phyloP scores from a whole-genome alignment of 345 rosid species.

The Melaleuca quinquenervia region DNA sequence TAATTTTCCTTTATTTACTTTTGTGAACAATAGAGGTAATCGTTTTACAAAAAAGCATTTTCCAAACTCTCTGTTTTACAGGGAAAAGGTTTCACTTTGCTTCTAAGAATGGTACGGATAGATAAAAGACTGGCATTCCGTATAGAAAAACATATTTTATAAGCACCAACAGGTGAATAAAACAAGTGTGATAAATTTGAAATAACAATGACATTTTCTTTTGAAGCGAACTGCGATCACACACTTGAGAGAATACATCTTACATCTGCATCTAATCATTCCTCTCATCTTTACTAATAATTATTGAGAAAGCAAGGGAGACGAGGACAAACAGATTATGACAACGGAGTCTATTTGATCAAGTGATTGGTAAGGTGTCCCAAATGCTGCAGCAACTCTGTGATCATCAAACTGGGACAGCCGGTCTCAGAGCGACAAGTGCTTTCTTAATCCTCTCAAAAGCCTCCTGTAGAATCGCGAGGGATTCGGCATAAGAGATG shows the following conservation, averaged over 20 bases:
- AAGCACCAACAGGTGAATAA: neutral
- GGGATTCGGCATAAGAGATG: conserved; percentile 86
- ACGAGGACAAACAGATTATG: neutral
- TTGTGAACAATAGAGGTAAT: neutral
- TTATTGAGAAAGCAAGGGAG: neutral
- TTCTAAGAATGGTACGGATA: neutral
- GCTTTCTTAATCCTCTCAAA: conserved; percentile 75
- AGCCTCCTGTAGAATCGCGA: conserved; percentile 61
- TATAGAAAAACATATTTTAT: neutral
- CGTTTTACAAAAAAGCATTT: fast-evolving
- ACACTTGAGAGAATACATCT: neutral
- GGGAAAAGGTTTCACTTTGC: neutral
- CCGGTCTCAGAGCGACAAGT: conserved; percentile 38
- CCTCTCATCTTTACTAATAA: neutral
- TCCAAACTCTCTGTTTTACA: neutral
- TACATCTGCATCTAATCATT: neutral
- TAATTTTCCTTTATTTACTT: neutral
- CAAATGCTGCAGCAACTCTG: neutral
- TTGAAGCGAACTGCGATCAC: neutral
- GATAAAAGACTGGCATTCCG: neutral
- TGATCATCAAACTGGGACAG: conserved; percentile 29
- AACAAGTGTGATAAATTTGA: neutral
- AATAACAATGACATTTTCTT: neutral
- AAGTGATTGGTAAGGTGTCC: neutral
- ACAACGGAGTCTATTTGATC: neutral